Conservation (phyloP, 306 rosid genomes). For the Prosopis cineraria region DNA sequence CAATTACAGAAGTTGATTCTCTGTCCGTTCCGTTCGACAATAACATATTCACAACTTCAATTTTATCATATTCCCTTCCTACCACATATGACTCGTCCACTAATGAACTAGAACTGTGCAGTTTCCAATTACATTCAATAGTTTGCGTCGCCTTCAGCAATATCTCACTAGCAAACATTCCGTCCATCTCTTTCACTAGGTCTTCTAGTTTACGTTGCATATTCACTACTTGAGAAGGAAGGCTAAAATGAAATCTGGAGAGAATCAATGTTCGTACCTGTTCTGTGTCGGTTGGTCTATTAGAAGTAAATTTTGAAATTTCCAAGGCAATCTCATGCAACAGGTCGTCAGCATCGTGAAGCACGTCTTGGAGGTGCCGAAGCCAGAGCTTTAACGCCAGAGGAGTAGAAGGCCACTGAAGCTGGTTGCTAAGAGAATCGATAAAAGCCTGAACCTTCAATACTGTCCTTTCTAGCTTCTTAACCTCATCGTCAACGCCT, state of each 20-base stretch:
- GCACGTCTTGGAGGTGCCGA: neutral
- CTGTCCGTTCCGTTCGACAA: neutral
- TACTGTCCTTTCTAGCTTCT: constrained; percentile 27
- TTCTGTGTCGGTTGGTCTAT: neutral
- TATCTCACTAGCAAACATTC: neutral
- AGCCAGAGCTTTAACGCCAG: constrained; percentile 8
- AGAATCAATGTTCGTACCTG: neutral
- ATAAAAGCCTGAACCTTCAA: constrained; percentile 14
- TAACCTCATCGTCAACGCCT: constrained; percentile 5
- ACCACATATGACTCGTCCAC: constrained; percentile 6
- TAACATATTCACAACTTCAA: neutral
- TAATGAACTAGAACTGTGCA: constrained; percentile 16
- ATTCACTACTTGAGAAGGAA: constrained; percentile 5
- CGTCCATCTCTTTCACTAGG: constrained; percentile 14
- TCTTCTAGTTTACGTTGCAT: constrained; percentile 15
- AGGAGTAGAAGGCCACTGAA: neutral
- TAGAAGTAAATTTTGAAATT: neutral
- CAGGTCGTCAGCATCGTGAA: constrained; percentile 26
- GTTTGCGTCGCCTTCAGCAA: neutral
- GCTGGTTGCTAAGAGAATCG: neutral
- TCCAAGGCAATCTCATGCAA: constrained; percentile 22
- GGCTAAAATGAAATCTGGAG: neutral
- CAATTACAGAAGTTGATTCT: neutral
- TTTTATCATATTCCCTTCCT: constrained; percentile 21
- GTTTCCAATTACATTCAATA: neutral